Evolutionary conservation across 2,329 filamentous ascomycete genomes (phyloP).

Genomic region (Penicillium sp.): DNA sequence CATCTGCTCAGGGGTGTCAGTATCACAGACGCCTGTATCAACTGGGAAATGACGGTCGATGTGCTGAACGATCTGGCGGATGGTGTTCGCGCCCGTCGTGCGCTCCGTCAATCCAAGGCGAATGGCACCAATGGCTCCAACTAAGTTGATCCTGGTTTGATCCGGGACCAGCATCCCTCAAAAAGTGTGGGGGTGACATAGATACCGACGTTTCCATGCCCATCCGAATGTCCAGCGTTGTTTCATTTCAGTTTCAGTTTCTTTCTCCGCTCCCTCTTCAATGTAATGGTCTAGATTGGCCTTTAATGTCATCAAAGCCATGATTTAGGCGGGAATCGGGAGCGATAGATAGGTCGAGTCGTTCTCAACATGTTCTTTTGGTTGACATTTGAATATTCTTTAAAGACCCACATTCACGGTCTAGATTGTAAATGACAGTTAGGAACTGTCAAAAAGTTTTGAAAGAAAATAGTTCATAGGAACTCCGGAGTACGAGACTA

Average conservation of each 20-base stretch:
- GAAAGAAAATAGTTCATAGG: conserved; percentile 2
- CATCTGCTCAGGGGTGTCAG: conserved; percentile 82
- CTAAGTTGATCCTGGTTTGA: conserved; percentile 9
- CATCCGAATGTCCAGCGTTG: conserved; percentile 14
- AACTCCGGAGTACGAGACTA: conserved; percentile 10
- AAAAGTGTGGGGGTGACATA: conserved; percentile 11
- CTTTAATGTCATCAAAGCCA: no score
- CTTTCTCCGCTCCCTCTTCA: no score
- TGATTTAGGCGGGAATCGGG: no score
- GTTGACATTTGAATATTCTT: no score
- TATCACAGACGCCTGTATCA: conserved; percentile 94
- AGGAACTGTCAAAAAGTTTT: no score
- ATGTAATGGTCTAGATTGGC: no score
- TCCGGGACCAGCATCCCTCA: neutral
- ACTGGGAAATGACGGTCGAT: conserved; percentile 78
- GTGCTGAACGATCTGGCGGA: conserved; percentile 80
- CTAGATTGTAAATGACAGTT: no score
- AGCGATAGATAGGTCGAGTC: no score
- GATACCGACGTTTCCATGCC: conserved; percentile 12
- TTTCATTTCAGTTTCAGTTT: no score
- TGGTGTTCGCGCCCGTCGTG: conserved; percentile 71
- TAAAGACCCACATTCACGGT: no score
- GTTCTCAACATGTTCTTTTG: no score
- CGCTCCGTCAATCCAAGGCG: conserved; percentile 33
- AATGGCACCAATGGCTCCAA: conserved; percentile 28